Evolutionary conservation across 1,284 basidiomycete species (phyloP), one percentile per base, ranked within the genome.

Genomic region (Salmacisia buchloeana): DNA sequence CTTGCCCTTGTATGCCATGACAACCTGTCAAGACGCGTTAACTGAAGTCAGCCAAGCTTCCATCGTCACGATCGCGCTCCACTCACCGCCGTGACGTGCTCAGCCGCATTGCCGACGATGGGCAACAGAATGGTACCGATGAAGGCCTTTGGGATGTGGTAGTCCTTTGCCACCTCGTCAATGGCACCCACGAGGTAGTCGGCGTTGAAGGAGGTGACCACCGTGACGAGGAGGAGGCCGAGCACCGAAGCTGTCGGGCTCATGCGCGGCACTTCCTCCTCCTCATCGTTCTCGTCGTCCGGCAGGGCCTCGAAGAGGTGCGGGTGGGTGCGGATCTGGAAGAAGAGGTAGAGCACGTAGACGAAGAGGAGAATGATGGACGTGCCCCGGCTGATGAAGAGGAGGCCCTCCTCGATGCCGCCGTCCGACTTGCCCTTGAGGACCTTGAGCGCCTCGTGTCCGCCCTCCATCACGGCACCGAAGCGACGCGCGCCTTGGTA

Each of bases 111-210:
- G 49, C 90, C 89, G 57, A 92, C 90, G 35, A 85, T 81, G 21
- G 93, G 94, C 13, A 97, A 83, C 13, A 97, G 81, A 69, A 97
- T 92, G 31, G 69, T 73, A 25, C 75, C 74, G 67, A 79, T 79
- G 43, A 79, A 79, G 2, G 74, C 71, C 54, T 78, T 79, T 46
- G 77, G 76, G 66, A 79, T 78, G 39, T 52, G n/a, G 63, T 79
- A 79, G 13, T 75, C 60, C 27, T 69, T 67, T 7, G 77, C 77
- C 5, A 77, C 75, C 59, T 78, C 70, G 67, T 79, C 77, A 54
- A 79, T 79, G 21, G 76, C 77, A 3, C 74, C 72, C 23, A 79
- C 77, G 45, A 79, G 85, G 62, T 79, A 79, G 64, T 79, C 77
- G 2, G 77, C 77, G 57, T 72, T 76, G 68, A 79, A 77, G 13